A percentile compares a stretch with the other conserved stretches of the same genome.
Conservation (phyloP, 371 early-diverging fungal genomes). For the Lichtheimia ramosa region DNA sequence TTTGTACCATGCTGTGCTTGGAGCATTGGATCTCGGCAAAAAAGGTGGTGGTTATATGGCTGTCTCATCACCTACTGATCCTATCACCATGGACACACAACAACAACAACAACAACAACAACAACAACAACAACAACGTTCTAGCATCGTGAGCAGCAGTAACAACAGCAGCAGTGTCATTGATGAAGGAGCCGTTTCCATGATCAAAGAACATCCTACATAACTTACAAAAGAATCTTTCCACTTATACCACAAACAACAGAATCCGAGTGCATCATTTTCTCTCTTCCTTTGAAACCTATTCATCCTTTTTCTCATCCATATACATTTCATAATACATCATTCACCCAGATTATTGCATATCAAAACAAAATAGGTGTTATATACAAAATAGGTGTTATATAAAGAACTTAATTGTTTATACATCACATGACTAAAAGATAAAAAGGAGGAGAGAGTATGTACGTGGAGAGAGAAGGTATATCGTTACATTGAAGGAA, state of each 20-base stretch:
- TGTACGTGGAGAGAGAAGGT: neutral
- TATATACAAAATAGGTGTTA: too few species aligned
- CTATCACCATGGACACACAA: neutral
- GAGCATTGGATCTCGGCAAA: slow-evolving; percentile 54
- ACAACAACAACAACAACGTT: slow-evolving; percentile 8
- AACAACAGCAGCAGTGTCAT: slow-evolving; percentile 8
- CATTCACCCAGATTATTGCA: too few species aligned
- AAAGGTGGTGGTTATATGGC: slow-evolving; percentile 43
- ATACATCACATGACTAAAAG: neutral
- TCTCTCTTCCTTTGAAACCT: too few species aligned
- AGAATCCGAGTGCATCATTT: too few species aligned
- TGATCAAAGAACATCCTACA: neutral
- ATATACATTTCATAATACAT: too few species aligned
- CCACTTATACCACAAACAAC: too few species aligned
- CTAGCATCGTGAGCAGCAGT: slow-evolving; percentile 12
- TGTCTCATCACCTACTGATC: neutral
- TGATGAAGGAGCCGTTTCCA: neutral
- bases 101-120: slow-evolving; percentile 2
- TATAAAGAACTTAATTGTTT: too few species aligned
- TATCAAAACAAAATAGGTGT: too few species aligned
- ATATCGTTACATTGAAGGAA: neutral
- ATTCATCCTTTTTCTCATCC: too few species aligned
- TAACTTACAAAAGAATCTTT: too few species aligned
- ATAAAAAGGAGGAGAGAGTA: neutral
- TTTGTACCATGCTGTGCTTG: slow-evolving; percentile 75